phyloP scores from a whole-genome alignment of 2,329 filamentous ascomycete species.

The Chalaropsis ovoidea region DNA sequence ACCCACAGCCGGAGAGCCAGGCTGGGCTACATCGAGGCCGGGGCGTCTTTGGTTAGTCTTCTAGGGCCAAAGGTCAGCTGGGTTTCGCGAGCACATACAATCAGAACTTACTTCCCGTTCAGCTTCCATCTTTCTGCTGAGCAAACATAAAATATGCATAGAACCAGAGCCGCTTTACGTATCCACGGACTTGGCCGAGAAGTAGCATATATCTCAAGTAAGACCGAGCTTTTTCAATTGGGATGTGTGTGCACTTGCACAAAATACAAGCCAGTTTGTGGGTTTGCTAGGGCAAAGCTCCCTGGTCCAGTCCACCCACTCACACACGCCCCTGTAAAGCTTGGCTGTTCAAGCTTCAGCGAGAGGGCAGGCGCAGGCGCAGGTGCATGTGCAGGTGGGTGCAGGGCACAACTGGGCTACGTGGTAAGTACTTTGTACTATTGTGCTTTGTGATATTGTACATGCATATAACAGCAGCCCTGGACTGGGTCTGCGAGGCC shows the following conservation, averaged over 20 bases:
- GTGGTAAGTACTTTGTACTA: background rate
- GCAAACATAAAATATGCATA: background rate
- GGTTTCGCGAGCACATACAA: too few species aligned
- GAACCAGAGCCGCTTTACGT: constrained; percentile 1
- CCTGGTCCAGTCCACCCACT: background rate
- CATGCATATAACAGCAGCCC: too few species aligned
- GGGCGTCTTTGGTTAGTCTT: too few species aligned
- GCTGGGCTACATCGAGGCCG: too few species aligned
- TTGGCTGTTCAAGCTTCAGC: background rate
- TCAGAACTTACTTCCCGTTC: too few species aligned
- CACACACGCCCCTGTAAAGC: background rate
- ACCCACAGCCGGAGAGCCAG: background rate
- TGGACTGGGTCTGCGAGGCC: background rate
- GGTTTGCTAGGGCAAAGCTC: background rate
- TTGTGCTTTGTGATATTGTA: too few species aligned
- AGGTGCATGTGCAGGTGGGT: too few species aligned
- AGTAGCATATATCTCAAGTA: constrained; percentile 14
- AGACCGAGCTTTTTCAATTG: constrained; percentile 14
- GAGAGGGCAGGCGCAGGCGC: background rate
- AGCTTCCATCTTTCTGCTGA: background rate
- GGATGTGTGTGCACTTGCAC: constrained; percentile 9
- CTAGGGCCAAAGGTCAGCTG: too few species aligned
- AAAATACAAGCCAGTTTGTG: background rate
- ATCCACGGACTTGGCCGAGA: constrained; percentile 13
- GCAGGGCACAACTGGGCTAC: background rate